Evolutionary conservation across 768 basidiomycete species (phyloP), one percentile per base, ranked within the genome.

Genomic region (Lactifluus subvellereus): DNA sequence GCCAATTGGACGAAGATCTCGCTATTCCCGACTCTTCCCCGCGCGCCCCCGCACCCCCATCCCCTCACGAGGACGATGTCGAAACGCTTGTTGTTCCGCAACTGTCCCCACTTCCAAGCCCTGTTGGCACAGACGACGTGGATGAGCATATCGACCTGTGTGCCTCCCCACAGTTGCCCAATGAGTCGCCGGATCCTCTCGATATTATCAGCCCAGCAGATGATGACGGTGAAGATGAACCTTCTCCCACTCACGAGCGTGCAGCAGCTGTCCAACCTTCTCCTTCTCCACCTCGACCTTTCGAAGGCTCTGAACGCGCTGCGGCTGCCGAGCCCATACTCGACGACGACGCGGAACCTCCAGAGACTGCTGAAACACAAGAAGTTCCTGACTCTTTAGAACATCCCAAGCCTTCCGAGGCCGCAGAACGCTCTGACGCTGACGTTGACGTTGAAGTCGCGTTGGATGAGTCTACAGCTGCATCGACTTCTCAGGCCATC

Each of bases 131-230:
- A 33, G 59, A 50, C 42, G 37, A 33, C 18, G 55, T 57, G 20
- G 61, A 62, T 43, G 62, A 64, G 2, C 27, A 63, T 4, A 45
- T 54, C 11, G 57, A 60, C 32, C 14, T 51, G 10, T 53, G 16
- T 54, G 56, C 13, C 16, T 55, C 63, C 27, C 59, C 54, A n/a
- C 54, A 30, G 10, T 35, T 27, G 4, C 40, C 32, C 20, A 11
- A 43, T 38, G 63, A 51, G 22, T 64, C 59, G 7, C 59, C 63
- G 35, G 63, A 64, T 9, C 63, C 54, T 55, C 63, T 64, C 48
- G 63, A 64, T 35, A 51, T 64, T 14, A 64, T 60, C 16, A 42
- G 58, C 18, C 57, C 57, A 3, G 54, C 48, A 45, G 63, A 64
- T 37, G 40, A 60, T 30, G 59, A 51, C 14, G 42, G 32, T 20